Evolutionary conservation across 1,284 basidiomycete genomes (phyloP).

Genomic region (Neonothopanus nambi): DNA sequence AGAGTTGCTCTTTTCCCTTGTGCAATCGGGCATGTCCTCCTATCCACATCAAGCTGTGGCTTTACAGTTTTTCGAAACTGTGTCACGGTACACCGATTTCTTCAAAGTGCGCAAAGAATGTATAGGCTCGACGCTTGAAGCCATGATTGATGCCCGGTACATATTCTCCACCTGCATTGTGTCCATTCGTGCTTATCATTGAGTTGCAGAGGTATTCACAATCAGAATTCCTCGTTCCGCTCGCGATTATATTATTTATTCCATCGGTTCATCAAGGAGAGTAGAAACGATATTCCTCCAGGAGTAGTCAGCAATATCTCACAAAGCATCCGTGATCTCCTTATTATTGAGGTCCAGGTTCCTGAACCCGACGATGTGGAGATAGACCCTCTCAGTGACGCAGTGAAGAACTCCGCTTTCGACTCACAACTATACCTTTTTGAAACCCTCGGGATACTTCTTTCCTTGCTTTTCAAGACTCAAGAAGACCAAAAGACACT

Average conservation of each 20-base stretch:
- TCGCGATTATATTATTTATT: conserved; percentile 92
- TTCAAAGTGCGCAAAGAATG: conserved; percentile 91
- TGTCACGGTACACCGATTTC: conserved; percentile 92
- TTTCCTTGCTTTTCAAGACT: conserved; percentile 71
- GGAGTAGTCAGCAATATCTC: conserved; percentile 75
- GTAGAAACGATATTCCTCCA: conserved; percentile 75
- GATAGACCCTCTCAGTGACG: conserved; percentile 76
- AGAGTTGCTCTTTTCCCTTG: conserved; percentile 84
- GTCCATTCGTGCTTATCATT: conserved; percentile 4
- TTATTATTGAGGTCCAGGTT: conserved; percentile 64
- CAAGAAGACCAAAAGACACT: conserved; percentile 75
- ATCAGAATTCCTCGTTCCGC: conserved; percentile 70
- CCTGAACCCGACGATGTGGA: conserved; percentile 69
- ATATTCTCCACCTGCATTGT: conserved; percentile 24
- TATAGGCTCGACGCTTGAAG: conserved; percentile 84
- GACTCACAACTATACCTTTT: conserved; percentile 95
- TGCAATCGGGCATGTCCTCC: conserved; percentile 80
- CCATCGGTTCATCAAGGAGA: conserved; percentile 89
- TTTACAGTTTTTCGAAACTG: conserved; percentile 93
- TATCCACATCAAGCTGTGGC: conserved; percentile 90
- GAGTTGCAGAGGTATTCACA: conserved; percentile 82
- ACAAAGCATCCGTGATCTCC: conserved; percentile 72
- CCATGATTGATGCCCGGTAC: conserved; percentile 84
- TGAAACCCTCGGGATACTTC: conserved; percentile 87
- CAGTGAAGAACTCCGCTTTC: conserved; percentile 75